A percentile compares a stretch with the other conserved stretches of the same genome.
phyloP scores from a whole-genome alignment of 2,329 filamentous ascomycete genomes.

The Ascomycota sp. region DNA sequence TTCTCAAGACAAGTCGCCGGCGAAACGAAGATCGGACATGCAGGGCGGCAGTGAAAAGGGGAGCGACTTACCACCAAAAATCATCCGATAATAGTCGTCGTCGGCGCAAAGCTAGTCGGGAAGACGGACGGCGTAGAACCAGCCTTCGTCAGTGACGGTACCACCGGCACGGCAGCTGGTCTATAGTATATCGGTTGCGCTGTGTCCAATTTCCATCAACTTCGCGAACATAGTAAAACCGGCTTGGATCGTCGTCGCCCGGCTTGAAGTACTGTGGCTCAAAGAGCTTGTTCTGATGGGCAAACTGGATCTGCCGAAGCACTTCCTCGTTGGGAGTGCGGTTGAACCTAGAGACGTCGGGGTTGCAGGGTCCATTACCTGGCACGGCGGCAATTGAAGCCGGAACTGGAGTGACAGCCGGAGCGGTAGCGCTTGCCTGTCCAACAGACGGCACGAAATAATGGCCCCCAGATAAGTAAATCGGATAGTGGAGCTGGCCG shows the following conservation, averaged over 20 bases:
- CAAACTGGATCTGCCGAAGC: slow-evolving; percentile 25
- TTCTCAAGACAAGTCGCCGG: too few species aligned
- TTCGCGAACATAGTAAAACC: slow-evolving; percentile 42
- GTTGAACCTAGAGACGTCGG: slow-evolving; percentile 32
- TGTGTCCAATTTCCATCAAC: slow-evolving; percentile 38
- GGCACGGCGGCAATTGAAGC: too few species aligned
- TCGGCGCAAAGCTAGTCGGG: slow-evolving; percentile 12
- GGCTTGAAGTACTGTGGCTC: slow-evolving; percentile 44
- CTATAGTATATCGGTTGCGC: slow-evolving; percentile 38
- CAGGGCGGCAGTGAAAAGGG: too few species aligned
- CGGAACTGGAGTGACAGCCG: too few species aligned
- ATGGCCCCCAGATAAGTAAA: slow-evolving; percentile 6
- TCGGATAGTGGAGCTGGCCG: slow-evolving; percentile 7
- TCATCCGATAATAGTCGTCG: too few species aligned
- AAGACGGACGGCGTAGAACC: slow-evolving; percentile 40
- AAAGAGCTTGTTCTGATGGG: slow-evolving; percentile 27
- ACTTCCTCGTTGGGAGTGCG: slow-evolving; percentile 26
- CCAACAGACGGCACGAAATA: slow-evolving; percentile 8
- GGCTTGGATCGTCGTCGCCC: slow-evolving; percentile 35
- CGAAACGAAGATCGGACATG: too few species aligned
- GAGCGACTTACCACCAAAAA: background rate
- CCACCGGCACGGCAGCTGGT: slow-evolving; percentile 38
- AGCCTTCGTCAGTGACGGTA: slow-evolving; percentile 34
- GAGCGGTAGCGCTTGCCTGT: too few species aligned
- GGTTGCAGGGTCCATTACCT: slow-evolving; percentile 16